These are phyloP conservation scores for Tricholoma saponaceum DNA, from an alignment of 768 basidiomycete genomes.

Conservation along the genomic window DNA sequence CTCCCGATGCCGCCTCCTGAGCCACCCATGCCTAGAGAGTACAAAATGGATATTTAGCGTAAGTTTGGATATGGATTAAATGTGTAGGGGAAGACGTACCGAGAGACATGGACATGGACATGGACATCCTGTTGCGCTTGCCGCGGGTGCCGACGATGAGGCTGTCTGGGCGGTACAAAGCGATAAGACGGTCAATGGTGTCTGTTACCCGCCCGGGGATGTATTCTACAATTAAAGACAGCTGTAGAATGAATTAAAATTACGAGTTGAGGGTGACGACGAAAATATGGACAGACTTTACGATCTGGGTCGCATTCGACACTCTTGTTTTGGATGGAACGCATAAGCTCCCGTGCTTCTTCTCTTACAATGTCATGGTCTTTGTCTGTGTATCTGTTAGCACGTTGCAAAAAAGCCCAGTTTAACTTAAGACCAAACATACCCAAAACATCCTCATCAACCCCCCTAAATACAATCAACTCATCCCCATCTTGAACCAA, in stretches of 20 bases:
- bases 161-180: slow-evolving; percentile 87
- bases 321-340: slow-evolving; percentile 74
- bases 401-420: background rate
- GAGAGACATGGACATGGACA: background rate
- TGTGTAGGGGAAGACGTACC: background rate
- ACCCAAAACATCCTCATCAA: slow-evolving; percentile 86
- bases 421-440: slow-evolving; percentile 16
- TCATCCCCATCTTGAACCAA: slow-evolving; percentile 90
- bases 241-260: slow-evolving; percentile 36
- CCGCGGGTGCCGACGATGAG: slow-evolving; percentile 92
- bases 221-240: slow-evolving; percentile 91
- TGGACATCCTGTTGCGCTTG: slow-evolving; percentile 16
- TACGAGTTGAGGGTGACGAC: background rate
- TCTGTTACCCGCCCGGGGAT: slow-evolving; percentile 89
- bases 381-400: slow-evolving; percentile 42
- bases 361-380: slow-evolving; percentile 76
- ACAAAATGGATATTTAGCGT: background rate
- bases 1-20: slow-evolving; percentile 39
- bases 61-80: background rate
- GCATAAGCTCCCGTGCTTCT: slow-evolving; percentile 82
- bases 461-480: slow-evolving; percentile 85
- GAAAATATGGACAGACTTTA: slow-evolving; percentile 42
- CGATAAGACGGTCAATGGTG: slow-evolving; percentile 88
- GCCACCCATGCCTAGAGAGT: slow-evolving; percentile 8
- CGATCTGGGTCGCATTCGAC: slow-evolving; percentile 73